Evolutionary conservation across 2,329 filamentous ascomycete genomes (phyloP).

Genomic region (Aspergillus costaricaensis): DNA sequence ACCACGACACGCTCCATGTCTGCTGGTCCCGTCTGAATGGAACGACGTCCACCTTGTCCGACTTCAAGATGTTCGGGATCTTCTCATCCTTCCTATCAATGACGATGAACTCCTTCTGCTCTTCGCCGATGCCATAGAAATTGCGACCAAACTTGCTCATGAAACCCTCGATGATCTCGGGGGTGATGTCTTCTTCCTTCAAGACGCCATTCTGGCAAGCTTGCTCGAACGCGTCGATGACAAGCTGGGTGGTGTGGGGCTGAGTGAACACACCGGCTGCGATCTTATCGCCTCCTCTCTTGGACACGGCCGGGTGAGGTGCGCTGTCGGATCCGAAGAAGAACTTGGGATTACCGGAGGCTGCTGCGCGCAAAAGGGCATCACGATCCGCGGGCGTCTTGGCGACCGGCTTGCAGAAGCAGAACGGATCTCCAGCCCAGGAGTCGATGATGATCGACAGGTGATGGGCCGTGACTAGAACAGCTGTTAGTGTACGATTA

Average conservation of each 20-base stretch:
- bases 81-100: slow-evolving; percentile 58
- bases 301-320: slow-evolving; percentile 62
- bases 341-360: slow-evolving; percentile 59
- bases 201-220: slow-evolving; percentile 57
- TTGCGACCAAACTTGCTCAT: slow-evolving; percentile 57
- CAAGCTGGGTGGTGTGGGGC: slow-evolving; percentile 59
- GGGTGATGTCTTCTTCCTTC: slow-evolving; percentile 55
- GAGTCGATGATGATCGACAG: slow-evolving; percentile 78
- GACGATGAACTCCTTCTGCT: slow-evolving; percentile 54
- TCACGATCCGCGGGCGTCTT: slow-evolving; percentile 72
- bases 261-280: slow-evolving; percentile 66
- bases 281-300: slow-evolving; percentile 54
- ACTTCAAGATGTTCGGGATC: slow-evolving; percentile 58
- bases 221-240: slow-evolving; percentile 60
- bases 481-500: background rate
- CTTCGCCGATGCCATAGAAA: slow-evolving; percentile 59
- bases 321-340: slow-evolving; percentile 73
- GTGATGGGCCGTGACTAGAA: slow-evolving; percentile 74
- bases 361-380: slow-evolving; percentile 66
- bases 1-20: slow-evolving; percentile 45
- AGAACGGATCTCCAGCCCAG: slow-evolving; percentile 70
- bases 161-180: slow-evolving; percentile 59
- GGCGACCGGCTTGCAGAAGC: slow-evolving; percentile 76
- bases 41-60: slow-evolving; percentile 62
- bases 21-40: slow-evolving; percentile 65